phyloP scores from a whole-genome alignment of 225 moss, liverwort and hornwort genomes.

The Pleurozium schreberi region DNA sequence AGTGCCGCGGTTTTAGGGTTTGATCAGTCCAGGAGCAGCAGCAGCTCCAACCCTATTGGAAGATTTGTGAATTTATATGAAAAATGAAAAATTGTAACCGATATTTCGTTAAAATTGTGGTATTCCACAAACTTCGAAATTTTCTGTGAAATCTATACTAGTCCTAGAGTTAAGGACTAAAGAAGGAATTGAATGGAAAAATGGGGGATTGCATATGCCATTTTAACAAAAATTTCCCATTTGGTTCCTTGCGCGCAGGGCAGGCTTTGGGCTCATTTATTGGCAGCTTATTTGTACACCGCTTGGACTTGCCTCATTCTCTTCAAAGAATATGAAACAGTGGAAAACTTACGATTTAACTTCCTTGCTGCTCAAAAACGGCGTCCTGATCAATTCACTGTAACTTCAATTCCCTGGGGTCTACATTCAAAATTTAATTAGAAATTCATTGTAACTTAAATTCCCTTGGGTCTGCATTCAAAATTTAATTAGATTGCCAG shows the following conservation, averaged over 20 bases:
- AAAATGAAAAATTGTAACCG: constrained; percentile 8
- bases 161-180: no score
- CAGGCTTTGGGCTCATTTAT: constrained; percentile 82
- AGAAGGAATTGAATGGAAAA: no score
- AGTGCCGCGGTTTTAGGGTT: not conserved
- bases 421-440: no score
- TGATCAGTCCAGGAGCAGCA: not conserved
- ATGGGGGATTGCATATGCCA: no score
- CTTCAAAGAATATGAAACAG: constrained; percentile 43
- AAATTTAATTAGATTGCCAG: not conserved
- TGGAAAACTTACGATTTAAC: constrained; percentile 55
- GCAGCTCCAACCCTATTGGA: constrained; percentile 8
- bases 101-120: no score
- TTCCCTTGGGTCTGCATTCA: not conserved
- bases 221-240: no score
- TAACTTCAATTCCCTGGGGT: no score
- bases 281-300: constrained; percentile 64
- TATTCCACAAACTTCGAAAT: no score
- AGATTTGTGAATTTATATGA: constrained; percentile 52
- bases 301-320: constrained; percentile 70
- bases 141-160: no score
- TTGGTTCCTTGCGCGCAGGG: constrained; percentile 26
- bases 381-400: constrained; percentile 79
- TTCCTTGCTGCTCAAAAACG: constrained; percentile 72
- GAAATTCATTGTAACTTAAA: no score